Evolutionary conservation across 768 basidiomycete genomes (phyloP), one percentile per base, ranked within the genome.

Genomic region (Rhodotorula toruloides): DNA sequence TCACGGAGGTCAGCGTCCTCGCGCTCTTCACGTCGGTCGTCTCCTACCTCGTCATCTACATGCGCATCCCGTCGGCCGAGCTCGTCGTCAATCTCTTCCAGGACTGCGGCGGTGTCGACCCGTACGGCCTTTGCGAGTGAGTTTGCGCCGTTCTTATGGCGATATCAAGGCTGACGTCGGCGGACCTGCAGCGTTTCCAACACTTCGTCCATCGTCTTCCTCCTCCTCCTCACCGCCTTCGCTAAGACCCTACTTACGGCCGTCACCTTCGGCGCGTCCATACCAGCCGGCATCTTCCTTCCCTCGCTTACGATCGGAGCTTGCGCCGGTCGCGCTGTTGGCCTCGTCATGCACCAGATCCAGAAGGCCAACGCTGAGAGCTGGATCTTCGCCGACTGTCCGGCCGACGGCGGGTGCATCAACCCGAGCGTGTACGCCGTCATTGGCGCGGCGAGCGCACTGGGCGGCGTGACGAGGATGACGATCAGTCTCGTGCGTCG

Each of bases 271-370:
- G 96, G 94, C 12, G 90, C 94, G 79, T 89, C 87, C 74, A 73
- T 92, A 16, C 90, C 90, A 50, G 91, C 92, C 16, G 94, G 94
- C 9, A 93, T 99, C 70, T 97, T 99, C 78, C 89, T 99, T 34
- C 94, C 94, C 0, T 90, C 91, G 0, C 84, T 98, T 14, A 91
- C 78, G 21, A 91, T 96, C n/a, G 93, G 94, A 34, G 92, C 93
- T 0, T 94, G 91, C 75, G 89, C 89, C 36, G 94, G 94, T 2
- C 83, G 94, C 37, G 84, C 96, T 29, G 74, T 92, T 53, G 93
- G 94, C 37, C 84, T 96, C 55, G 74, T 80, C 7, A 83, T 97
- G 77, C 88, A 91, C 75, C 87, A 84, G 78, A 73, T 88, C 61
- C 88, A 88, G 73, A 83, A 81, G 74, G 81, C 80, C 44, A 76